These are phyloP conservation scores for thale cress (Arabidopsis thaliana) DNA, from an alignment of 345 rosid species.

Conservation along the genomic window TAIR10.1 NC_003075.7:10818001-10818500, in stretches of 20 bases:
- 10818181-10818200: conserved; percentile 14
- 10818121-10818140: conserved; percentile 9
- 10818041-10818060: conserved; percentile 28
- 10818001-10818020: conserved; percentile 22
- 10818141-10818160: conserved; percentile 1
- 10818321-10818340: conserved; percentile 5
- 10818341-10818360: conserved; percentile 33
- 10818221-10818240: conserved; percentile 16
- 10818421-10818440: conserved; percentile 33
- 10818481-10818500: conserved; percentile 25
- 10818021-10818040: not conserved
- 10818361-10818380: conserved; percentile 28
- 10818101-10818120: conserved; percentile 16
- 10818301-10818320: conserved; percentile 23
- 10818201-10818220: conserved; percentile 9
- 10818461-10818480: conserved; percentile 30
- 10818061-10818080: conserved; percentile 14
- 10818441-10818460: conserved; percentile 32
- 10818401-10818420: conserved; percentile 39
- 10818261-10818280: conserved; percentile 34
- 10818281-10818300: conserved; percentile 22
- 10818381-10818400: conserved; percentile 35
- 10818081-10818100: conserved; percentile 5
- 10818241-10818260: conserved; percentile 32
- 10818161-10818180: conserved; percentile 26